These are phyloP conservation scores for Sporobolomyces phaffii DNA, from an alignment of 768 basidiomycete genomes.

Conservation along the genomic window DNA sequence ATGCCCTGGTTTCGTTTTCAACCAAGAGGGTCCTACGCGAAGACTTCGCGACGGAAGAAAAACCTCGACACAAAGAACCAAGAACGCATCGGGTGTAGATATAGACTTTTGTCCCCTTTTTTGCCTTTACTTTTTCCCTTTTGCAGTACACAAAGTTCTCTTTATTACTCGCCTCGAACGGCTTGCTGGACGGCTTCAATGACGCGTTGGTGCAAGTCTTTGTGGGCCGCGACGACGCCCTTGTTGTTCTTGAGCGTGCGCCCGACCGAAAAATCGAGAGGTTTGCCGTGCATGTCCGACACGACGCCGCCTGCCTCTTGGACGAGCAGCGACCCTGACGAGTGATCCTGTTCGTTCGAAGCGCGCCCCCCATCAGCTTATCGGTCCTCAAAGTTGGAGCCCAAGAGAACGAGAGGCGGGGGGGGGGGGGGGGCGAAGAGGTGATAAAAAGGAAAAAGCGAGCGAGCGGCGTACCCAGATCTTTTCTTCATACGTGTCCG, in stretches of 20 bases:
- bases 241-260: constrained; percentile 77
- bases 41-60: too few species aligned
- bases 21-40: too few species aligned
- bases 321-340: constrained; percentile 74
- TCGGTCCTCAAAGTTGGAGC: too few species aligned
- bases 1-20: too few species aligned
- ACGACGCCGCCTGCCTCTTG: constrained; percentile 85
- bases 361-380: too few species aligned
- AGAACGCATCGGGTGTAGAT: too few species aligned
- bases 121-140: not conserved
- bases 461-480: constrained; percentile 76
- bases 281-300: constrained; percentile 69
- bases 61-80: too few species aligned
- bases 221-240: constrained; percentile 77
- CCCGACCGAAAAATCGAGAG: constrained; percentile 79
- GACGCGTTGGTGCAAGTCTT: constrained; percentile 62
- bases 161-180: constrained; percentile 10
- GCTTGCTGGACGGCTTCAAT: constrained; percentile 69
- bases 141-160: too few species aligned
- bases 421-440: too few species aligned
- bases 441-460: too few species aligned
- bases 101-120: too few species aligned
- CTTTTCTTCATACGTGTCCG: constrained; percentile 76
- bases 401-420: too few species aligned
- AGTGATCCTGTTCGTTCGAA: constrained; percentile 74